Conservation (phyloP, 441 rosid species). For the Jatropha multifida region DNA sequence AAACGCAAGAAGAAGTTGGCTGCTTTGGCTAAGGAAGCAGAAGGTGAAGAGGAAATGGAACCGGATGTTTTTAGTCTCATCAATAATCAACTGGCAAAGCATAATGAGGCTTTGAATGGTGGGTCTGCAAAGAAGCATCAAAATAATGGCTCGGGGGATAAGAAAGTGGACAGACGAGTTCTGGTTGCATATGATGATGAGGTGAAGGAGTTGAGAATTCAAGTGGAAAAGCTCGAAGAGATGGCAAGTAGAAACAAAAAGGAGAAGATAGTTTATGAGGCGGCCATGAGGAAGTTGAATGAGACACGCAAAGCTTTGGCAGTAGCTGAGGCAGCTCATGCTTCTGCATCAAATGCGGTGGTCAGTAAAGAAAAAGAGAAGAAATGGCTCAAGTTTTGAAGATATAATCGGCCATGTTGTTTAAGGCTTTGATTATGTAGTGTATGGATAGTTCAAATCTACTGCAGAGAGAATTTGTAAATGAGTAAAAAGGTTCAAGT, state of each 20-base stretch:
- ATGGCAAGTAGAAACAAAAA: constrained; percentile 75
- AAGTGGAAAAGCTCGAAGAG: constrained; percentile 67
- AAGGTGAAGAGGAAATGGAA: constrained; percentile 53
- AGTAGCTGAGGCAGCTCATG: constrained; percentile 70
- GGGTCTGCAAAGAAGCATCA: constrained; percentile 39
- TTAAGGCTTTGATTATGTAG: too few relatives aligned
- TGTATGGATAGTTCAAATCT: background rate
- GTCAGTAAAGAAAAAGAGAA: constrained; percentile 78
- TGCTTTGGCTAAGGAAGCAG: constrained; percentile 56
- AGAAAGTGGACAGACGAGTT: constrained; percentile 63
- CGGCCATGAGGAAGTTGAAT: constrained; percentile 69
- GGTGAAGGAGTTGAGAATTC: constrained; percentile 60
- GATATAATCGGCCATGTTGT: background rate
- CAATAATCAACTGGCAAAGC: constrained; percentile 60
- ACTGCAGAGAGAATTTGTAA: background rate
- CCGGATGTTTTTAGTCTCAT: constrained; percentile 89
- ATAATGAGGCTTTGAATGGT: constrained; percentile 38
- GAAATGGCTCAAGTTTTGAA: constrained; percentile 88
- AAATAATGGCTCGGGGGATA: constrained; percentile 47
- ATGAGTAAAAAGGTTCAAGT: background rate
- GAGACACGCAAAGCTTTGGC: constrained; percentile 69
- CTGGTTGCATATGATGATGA: constrained; percentile 77
- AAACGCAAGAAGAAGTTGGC: constrained; percentile 82
- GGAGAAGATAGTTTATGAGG: constrained; percentile 69
- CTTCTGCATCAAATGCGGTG: constrained; percentile 69